phyloP scores from a whole-genome alignment of 352 stramenopile genomes.

The Globisporangium acanthophoron region DNA sequence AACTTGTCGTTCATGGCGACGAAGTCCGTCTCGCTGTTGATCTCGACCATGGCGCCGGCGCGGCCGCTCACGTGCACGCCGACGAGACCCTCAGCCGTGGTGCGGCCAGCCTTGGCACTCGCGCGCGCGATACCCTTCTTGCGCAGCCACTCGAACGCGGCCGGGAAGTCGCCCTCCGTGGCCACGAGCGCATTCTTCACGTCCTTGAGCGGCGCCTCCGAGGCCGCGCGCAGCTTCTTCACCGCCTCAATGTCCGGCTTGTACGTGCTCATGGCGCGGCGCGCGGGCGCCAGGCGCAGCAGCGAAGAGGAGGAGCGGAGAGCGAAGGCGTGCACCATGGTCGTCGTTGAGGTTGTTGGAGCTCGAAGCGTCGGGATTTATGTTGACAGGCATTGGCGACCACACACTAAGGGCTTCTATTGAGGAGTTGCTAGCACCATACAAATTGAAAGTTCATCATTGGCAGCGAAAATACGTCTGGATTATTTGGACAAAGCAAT shows the following conservation, averaged over 20 bases:
- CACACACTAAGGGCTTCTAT: not conserved
- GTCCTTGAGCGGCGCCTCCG: slow-evolving; percentile 85
- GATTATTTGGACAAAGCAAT: not conserved
- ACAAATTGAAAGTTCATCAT: not conserved
- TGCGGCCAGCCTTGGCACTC: slow-evolving; percentile 71
- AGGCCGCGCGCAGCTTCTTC: slow-evolving; percentile 84
- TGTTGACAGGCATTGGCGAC: not conserved
- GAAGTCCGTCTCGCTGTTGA: slow-evolving; percentile 95
- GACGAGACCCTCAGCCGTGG: slow-evolving; percentile 73
- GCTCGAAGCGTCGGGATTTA: not conserved
- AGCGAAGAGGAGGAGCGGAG: slow-evolving; percentile 6
- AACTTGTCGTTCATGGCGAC: slow-evolving; percentile 92
- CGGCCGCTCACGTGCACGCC: slow-evolving; percentile 70
- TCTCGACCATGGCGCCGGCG: slow-evolving; percentile 85
- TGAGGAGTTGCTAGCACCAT: not conserved
- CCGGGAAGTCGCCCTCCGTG: slow-evolving; percentile 73
- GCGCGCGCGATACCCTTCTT: slow-evolving; percentile 85
- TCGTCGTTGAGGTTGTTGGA: not conserved
- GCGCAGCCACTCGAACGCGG: slow-evolving; percentile 85
- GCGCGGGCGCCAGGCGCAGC: slow-evolving; percentile 7
- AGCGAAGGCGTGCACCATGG: slow-evolving; percentile 12
- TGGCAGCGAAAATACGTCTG: not conserved
- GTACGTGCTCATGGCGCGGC: slow-evolving; percentile 61
- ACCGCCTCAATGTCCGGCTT: slow-evolving; percentile 82
- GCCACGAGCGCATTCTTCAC: slow-evolving; percentile 85